Percentiles rank a stretch among this genome's conserved stretches.
Evolutionary conservation across 1,139 yeast genomes (phyloP).

Genomic region (Zhuliangozyma blackwelliae): DNA sequence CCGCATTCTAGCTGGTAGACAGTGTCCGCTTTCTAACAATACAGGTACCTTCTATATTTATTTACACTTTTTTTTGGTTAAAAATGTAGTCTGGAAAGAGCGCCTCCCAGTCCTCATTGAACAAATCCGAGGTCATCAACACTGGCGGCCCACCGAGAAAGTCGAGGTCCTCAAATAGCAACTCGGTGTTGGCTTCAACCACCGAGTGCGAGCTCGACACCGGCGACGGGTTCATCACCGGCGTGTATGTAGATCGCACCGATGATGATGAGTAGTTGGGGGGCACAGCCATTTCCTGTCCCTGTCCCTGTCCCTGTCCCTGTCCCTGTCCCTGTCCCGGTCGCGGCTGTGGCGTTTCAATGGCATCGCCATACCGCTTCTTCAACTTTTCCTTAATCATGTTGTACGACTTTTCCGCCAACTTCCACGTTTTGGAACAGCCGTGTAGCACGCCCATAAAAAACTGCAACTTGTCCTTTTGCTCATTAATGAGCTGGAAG

Average conservation of each 20-base stretch:
- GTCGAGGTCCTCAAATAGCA: slow-evolving; percentile 26
- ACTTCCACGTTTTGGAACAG: slow-evolving; percentile 45
- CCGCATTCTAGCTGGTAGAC: no score
- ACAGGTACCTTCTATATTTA: no score
- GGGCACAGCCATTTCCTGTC: no score
- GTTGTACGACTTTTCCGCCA: slow-evolving; percentile 44
- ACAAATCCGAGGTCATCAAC: slow-evolving; percentile 48
- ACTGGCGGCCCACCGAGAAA: slow-evolving; percentile 53
- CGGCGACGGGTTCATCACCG: not conserved
- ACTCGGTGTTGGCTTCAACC: slow-evolving; percentile 18
- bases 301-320: no score
- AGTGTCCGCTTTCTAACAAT: no score
- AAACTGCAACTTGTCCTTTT: slow-evolving; percentile 28
- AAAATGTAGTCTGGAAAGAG: slow-evolving; percentile 41
- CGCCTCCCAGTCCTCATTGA: slow-evolving; percentile 49
- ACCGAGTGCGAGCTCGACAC: slow-evolving; percentile 10
- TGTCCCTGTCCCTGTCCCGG: not conserved
- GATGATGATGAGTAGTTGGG: not conserved
- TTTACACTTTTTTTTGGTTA: slow-evolving; percentile 11
- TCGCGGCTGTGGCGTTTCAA: slow-evolving; percentile 6
- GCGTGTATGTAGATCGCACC: slow-evolving; percentile 1
- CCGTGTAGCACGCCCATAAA: slow-evolving; percentile 34
- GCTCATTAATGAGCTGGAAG: slow-evolving; percentile 20
- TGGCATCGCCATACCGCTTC: slow-evolving; percentile 8
- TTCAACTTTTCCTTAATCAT: slow-evolving; percentile 36